phyloP scores from a whole-genome alignment of 2,329 filamentous ascomycete species.

The Lachnellula hyalina region DNA sequence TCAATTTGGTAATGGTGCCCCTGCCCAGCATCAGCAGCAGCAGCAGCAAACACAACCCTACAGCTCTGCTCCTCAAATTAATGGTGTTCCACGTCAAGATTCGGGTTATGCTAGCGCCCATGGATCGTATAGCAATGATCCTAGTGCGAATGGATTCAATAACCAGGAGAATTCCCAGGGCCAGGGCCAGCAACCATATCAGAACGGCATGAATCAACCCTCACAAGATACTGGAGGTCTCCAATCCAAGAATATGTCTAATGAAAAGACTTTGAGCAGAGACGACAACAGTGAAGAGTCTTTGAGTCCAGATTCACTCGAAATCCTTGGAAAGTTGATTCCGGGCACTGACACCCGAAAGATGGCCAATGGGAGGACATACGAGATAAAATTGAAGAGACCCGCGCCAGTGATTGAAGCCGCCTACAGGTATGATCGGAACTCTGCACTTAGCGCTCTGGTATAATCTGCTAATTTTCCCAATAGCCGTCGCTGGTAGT shows the following conservation, averaged over 20 bases:
- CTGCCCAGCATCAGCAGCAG: not conserved
- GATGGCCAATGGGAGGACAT: slow-evolving; percentile 15
- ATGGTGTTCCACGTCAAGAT: slow-evolving; percentile 21
- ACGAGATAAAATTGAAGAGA: slow-evolving; percentile 31
- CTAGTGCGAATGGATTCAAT: slow-evolving; percentile 8
- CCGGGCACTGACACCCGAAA: slow-evolving; percentile 6
- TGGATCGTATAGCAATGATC: slow-evolving; percentile 24
- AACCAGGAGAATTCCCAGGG: slow-evolving; percentile 6
- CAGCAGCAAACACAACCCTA: not conserved
- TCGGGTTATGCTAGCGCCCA: slow-evolving; percentile 27
- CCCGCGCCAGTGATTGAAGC: slow-evolving; percentile 35
- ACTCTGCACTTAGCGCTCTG: slow-evolving; percentile 8
- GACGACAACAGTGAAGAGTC: not conserved
- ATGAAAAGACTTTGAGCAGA: not conserved
- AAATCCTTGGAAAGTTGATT: slow-evolving; percentile 27
- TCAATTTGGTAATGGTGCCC: slow-evolving; percentile 5
- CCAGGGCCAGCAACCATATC: slow-evolving; percentile 1
- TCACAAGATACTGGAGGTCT: not conserved
- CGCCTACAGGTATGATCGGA: slow-evolving; percentile 33
- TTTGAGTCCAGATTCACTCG: slow-evolving; percentile 6
- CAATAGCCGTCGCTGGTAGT: slow-evolving; percentile 37
- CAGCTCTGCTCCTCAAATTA: slow-evolving; percentile 4
- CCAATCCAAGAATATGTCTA: not conserved
- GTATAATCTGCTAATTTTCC: slow-evolving; percentile 11
- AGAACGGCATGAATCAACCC: not conserved